Evolutionary conservation across 2,329 filamentous ascomycete genomes (phyloP).

Genomic region (Chaetomium sp.): DNA sequence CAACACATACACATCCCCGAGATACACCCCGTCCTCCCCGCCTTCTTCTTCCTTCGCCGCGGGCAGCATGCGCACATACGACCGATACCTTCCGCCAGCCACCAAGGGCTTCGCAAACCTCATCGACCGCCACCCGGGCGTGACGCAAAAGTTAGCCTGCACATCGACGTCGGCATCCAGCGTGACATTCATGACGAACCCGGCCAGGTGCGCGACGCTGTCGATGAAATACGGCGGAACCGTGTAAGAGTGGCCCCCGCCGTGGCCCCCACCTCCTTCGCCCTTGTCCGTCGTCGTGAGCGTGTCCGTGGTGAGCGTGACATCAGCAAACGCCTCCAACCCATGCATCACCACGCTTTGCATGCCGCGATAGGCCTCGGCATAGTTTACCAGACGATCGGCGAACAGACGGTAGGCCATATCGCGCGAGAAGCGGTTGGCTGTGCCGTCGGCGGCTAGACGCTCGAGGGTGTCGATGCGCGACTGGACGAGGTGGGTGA

Average conservation of each 20-base stretch:
- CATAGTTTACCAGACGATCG: conserved; percentile 33
- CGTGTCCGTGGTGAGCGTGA: conserved; percentile 23
- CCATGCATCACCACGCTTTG: conserved; percentile 33
- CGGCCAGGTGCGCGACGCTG: conserved; percentile 33
- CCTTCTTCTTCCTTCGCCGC: conserved; percentile 22
- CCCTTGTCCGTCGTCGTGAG: too few relatives aligned
- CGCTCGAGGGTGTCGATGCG: conserved; percentile 39
- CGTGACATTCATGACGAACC: conserved; percentile 36
- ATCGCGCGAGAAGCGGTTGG: conserved; percentile 53
- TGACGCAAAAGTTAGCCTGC: conserved; percentile 30
- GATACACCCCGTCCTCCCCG: conserved; percentile 15
- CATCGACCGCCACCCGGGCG: conserved; percentile 33
- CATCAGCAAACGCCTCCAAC: conserved; percentile 29
- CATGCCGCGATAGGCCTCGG: conserved; percentile 33
- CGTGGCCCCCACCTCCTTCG: too few relatives aligned
- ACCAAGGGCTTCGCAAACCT: conserved; percentile 28
- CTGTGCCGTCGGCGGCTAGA: conserved; percentile 48
- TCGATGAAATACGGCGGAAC: conserved; percentile 36
- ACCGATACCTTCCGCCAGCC: conserved; percentile 28
- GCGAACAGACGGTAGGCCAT: conserved; percentile 54
- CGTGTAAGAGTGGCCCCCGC: conserved; percentile 31
- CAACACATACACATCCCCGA: conserved; percentile 33
- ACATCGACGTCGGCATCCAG: conserved; percentile 28
- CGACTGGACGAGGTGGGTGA: conserved; percentile 49
- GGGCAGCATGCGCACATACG: conserved; percentile 36